Conservation (phyloP, 2,329 filamentous ascomycete species). For the Cadophora sp. region DNA sequence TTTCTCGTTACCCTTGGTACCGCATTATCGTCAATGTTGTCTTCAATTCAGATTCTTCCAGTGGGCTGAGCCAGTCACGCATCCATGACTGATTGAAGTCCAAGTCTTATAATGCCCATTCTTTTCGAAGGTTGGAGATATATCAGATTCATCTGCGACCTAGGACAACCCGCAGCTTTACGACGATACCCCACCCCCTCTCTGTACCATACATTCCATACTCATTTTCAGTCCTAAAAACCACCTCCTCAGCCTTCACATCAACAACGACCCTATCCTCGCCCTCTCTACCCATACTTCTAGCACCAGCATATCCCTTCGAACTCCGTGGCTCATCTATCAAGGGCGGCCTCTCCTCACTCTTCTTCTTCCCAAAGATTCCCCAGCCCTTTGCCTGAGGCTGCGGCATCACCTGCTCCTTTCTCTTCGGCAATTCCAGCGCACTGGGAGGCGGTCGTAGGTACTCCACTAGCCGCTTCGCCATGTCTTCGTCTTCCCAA, state of each 20-base stretch:
- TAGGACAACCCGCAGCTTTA: constrained; percentile 33
- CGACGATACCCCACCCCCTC: constrained; percentile 40
- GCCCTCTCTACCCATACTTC: constrained; percentile 13
- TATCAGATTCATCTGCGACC: neutral
- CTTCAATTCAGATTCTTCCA: no score
- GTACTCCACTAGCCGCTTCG: constrained; percentile 33
- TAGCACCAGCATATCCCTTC: constrained; percentile 2
- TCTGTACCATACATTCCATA: constrained; percentile 61
- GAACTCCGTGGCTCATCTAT: constrained; percentile 18
- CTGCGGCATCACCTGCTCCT: constrained; percentile 14
- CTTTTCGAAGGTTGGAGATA: neutral
- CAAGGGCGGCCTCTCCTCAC: constrained; percentile 13
- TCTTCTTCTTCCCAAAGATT: constrained; percentile 36
- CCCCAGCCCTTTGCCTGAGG: constrained; percentile 14
- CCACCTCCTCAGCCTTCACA: constrained; percentile 50
- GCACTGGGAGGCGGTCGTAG: constrained; percentile 31
- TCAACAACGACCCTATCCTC: constrained; percentile 35
- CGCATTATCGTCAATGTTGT: no score
- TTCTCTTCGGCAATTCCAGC: constrained; percentile 25
- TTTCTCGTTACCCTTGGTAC: no score
- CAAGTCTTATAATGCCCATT: neutral
- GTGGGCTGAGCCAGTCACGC: neutral
- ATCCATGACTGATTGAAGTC: neutral
- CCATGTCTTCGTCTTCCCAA: constrained; percentile 41
- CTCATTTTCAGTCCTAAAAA: constrained; percentile 73